These are phyloP conservation scores for Thozetella sp. DNA, from an alignment of 495 filamentous ascomycete species.

Conservation along the genomic window DNA sequence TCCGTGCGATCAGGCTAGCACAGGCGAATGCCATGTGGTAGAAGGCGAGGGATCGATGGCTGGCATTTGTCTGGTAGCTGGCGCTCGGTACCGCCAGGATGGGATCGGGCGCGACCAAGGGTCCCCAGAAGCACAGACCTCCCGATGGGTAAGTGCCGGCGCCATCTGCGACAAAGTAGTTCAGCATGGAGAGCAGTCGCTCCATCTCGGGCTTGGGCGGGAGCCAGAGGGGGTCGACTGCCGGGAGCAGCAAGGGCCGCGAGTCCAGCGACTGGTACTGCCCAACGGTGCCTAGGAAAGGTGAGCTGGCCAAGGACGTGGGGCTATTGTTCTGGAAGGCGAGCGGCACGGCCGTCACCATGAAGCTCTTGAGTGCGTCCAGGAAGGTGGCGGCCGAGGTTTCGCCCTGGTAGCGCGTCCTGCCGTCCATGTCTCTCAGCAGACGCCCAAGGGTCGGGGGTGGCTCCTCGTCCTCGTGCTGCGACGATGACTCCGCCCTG, in stretches of 20 bases:
- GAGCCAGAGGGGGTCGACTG: constrained; percentile 20
- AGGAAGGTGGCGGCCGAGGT: constrained; percentile 39
- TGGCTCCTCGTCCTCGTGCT: constrained; percentile 10
- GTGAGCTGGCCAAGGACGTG: constrained; percentile 4
- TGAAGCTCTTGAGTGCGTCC: constrained; percentile 35
- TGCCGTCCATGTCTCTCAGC: constrained; percentile 32
- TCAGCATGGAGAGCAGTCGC: constrained; percentile 19
- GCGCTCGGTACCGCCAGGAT: neutral
- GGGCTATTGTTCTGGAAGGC: constrained; percentile 6
- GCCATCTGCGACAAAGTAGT: constrained; percentile 31
- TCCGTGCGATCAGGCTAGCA: constrained; percentile 16
- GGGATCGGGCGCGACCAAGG: constrained; percentile 4
- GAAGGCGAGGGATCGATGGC: constrained; percentile 22
- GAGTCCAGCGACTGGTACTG: constrained; percentile 42
- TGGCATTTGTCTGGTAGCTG: neutral
- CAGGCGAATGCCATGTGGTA: constrained; percentile 30
- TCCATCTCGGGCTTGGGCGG: constrained; percentile 23
- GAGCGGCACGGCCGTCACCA: constrained; percentile 19
- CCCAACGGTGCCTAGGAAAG: constrained; percentile 27
- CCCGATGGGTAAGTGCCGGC: constrained; percentile 22
- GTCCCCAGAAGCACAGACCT: constrained; percentile 38
- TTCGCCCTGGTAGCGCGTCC: constrained; percentile 31
- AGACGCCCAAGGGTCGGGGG: constrained; percentile 23
- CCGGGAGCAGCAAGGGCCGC: constrained; percentile 24
- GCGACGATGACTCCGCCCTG: constrained; percentile 8